Conservation (phyloP, 345 rosid species). For the Ceriops zippeliana region DNA sequence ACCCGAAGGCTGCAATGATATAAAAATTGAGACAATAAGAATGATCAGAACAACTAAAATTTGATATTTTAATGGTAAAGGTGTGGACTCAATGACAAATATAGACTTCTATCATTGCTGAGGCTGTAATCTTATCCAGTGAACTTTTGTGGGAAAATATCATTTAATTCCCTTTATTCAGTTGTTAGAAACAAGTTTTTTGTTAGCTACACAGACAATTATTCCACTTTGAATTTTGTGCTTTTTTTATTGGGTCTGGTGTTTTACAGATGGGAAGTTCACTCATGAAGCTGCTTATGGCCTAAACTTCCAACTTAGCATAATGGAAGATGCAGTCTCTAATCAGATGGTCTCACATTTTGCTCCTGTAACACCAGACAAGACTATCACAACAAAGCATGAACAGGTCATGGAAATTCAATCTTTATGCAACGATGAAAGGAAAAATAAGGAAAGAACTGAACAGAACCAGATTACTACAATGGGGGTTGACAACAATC, state of each 20-base stretch:
- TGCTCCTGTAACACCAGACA: constrained; percentile 57
- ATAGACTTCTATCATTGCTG: too few species aligned
- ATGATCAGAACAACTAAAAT: too few species aligned
- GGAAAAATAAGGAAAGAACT: constrained; percentile 18
- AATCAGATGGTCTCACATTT: constrained; percentile 18
- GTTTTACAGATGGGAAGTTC: constrained; percentile 27
- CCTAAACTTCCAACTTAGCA: constrained; percentile 28
- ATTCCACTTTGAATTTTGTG: too few species aligned
- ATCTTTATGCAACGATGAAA: constrained; percentile 14
- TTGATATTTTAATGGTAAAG: too few species aligned
- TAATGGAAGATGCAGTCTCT: constrained; percentile 22
- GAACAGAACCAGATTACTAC: constrained; percentile 21
- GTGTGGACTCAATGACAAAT: too few species aligned
- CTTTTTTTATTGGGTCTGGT: neutral
- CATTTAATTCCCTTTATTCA: too few species aligned
- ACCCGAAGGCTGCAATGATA: neutral
- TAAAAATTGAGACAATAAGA: neutral
- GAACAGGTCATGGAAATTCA: constrained; percentile 17
- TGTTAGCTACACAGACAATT: too few species aligned
- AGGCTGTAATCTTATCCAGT: too few species aligned
- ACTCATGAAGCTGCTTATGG: constrained; percentile 19
- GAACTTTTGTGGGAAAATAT: too few species aligned
- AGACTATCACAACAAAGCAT: constrained; percentile 25
- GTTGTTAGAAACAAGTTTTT: too few species aligned
- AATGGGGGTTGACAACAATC: constrained; percentile 8